These are phyloP conservation scores for Colletotrichum limetticola DNA, from an alignment of 2,329 filamentous ascomycete genomes.

Conservation along the genomic window DNA sequence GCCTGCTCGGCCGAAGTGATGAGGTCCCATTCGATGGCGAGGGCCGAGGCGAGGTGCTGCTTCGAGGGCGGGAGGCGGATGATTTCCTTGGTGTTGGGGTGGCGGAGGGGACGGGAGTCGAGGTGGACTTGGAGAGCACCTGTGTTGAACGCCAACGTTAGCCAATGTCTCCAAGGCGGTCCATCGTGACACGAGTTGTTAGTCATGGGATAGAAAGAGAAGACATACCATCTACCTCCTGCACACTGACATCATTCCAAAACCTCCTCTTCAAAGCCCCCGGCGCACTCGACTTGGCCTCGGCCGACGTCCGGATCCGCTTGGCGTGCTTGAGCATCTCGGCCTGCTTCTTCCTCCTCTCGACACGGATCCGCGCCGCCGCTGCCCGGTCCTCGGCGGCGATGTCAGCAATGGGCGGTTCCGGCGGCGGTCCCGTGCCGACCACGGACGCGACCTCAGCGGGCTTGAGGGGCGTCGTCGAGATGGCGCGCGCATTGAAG, in stretches of 20 bases:
- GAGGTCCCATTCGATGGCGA: conserved; percentile 94
- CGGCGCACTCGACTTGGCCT: conserved; percentile 51
- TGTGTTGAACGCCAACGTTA: conserved; percentile 34
- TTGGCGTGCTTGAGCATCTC: conserved; percentile 64
- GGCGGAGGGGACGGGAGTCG: conserved; percentile 82
- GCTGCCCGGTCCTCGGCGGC: conserved; percentile 45
- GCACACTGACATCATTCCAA: conserved; percentile 86
- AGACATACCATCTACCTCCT: conserved; percentile 70
- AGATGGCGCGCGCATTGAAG: conserved; percentile 42
- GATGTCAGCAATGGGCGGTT: conserved; percentile 59
- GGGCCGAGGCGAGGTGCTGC: conserved; percentile 82
- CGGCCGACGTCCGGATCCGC: conserved; percentile 51
- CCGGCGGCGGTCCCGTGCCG: conserved; percentile 69
- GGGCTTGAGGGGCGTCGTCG: conserved; percentile 41
- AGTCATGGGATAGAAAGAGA: too few species aligned
- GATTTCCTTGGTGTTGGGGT: conserved; percentile 76
- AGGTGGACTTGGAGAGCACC: conserved; percentile 73
- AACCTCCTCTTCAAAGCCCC: conserved; percentile 75
- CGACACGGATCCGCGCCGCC: conserved; percentile 51
- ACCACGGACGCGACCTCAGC: conserved; percentile 64
- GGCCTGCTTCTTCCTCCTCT: conserved; percentile 64
- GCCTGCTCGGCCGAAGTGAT: conserved; percentile 86
- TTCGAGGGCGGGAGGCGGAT: conserved; percentile 80
- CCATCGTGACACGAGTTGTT: too few species aligned
- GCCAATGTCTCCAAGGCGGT: background rate